Evolutionary conservation across 495 filamentous ascomycete genomes (phyloP).

Genomic region (Terfezia boudieri): DNA sequence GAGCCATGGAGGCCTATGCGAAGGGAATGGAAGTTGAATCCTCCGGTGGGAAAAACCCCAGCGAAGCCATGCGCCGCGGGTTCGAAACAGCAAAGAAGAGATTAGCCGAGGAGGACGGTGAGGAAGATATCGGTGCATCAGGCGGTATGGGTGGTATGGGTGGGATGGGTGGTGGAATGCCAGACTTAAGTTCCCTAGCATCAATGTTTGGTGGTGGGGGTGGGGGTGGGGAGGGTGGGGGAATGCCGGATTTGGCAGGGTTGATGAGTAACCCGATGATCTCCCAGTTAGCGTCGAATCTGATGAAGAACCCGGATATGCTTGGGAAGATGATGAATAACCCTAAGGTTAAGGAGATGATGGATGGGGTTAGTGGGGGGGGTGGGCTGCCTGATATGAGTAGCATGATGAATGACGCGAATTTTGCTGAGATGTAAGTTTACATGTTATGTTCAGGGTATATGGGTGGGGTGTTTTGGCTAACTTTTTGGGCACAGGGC

Average conservation of each 20-base stretch:
- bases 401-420: slow-evolving; percentile 71
- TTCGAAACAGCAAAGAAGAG: slow-evolving; percentile 72
- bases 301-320: slow-evolving; percentile 88
- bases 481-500: slow-evolving; percentile 30
- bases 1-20: slow-evolving; percentile 81
- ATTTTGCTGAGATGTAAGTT: slow-evolving; percentile 78
- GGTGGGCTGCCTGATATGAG: slow-evolving; percentile 59
- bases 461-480: slow-evolving; percentile 1
- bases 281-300: slow-evolving; percentile 76
- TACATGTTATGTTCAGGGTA: neutral
- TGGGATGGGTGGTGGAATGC: slow-evolving; percentile 54
- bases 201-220: slow-evolving; percentile 44
- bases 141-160: slow-evolving; percentile 25
- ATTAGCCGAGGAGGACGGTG: slow-evolving; percentile 47
- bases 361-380: slow-evolving; percentile 36
- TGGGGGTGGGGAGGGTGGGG: slow-evolving; percentile 40
- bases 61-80: slow-evolving; percentile 77
- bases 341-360: slow-evolving; percentile 67
- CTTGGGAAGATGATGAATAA: slow-evolving; percentile 83
- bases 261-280: slow-evolving; percentile 99
- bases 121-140: slow-evolving; percentile 24
- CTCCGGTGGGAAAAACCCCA: slow-evolving; percentile 46
- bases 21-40: slow-evolving; percentile 87
- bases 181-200: slow-evolving; percentile 50
- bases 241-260: slow-evolving; percentile 62